A percentile compares a stretch with the other conserved stretches of the same genome.
phyloP scores from a whole-genome alignment of 2,329 filamentous ascomycete genomes.

The Exophiala oligosperma region DNA sequence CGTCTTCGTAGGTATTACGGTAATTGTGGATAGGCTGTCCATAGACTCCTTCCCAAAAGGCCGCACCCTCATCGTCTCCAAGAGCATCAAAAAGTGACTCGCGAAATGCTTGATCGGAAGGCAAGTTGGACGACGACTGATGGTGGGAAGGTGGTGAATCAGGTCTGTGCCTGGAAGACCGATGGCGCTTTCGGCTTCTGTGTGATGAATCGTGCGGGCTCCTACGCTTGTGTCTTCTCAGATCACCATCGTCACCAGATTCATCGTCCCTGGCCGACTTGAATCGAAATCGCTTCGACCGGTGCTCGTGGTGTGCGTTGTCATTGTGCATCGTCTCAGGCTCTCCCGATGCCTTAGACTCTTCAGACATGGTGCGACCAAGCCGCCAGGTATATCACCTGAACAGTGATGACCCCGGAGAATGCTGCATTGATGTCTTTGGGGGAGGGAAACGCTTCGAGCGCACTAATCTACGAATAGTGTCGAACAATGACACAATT shows the following conservation, averaged over 20 bases:
- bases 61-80: constrained; percentile 92
- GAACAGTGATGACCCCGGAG: no score
- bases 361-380: constrained; percentile 6
- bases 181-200: constrained; percentile 32
- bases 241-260: neutral
- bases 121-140: constrained; percentile 41
- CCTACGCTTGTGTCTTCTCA: constrained; percentile 27
- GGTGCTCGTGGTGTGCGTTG: neutral
- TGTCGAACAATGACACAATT: neutral
- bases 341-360: neutral
- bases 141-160: constrained; percentile 6
- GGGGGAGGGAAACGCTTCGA: no score
- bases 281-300: constrained; percentile 27
- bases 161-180: constrained; percentile 18
- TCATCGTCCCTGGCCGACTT: constrained; percentile 17
- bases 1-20: constrained; percentile 51
- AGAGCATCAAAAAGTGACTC: constrained; percentile 96
- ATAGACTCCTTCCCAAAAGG: constrained; percentile 96
- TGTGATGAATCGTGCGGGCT: constrained; percentile 27
- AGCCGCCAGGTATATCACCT: neutral
- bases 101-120: constrained; percentile 76
- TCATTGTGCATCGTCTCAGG: neutral
- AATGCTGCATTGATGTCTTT: no score
- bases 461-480: neutral
- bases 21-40: constrained; percentile 91